Conservation (phyloP, 2,329 filamentous ascomycete species). For the Tolypocladium tundrense region DNA sequence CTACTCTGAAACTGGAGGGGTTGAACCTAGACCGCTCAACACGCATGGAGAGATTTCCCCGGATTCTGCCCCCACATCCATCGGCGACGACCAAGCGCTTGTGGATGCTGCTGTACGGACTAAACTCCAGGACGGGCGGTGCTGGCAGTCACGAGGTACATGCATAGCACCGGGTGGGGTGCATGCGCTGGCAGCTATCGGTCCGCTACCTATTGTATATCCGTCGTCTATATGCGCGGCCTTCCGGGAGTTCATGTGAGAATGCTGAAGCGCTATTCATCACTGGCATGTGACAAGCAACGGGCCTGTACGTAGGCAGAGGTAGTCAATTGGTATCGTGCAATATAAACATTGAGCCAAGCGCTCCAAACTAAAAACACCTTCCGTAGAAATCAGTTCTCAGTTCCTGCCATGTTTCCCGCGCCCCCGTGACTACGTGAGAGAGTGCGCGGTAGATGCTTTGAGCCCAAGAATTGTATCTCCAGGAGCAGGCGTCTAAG, state of each 20-base stretch:
- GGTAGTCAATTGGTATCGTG: background rate
- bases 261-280: background rate
- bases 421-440: background rate
- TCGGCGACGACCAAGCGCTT: background rate
- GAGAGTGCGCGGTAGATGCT: background rate
- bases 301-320: background rate
- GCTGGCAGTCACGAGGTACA: background rate
- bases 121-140: background rate
- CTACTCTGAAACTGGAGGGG: no score
- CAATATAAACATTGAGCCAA: background rate
- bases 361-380: background rate
- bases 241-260: background rate
- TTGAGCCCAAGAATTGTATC: background rate
- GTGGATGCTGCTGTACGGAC: background rate
- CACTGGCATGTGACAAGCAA: background rate
- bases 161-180: background rate
- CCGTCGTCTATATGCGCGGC: background rate
- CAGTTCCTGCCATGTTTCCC: background rate
- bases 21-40: no score
- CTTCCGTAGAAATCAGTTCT: no score
- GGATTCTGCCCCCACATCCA: background rate
- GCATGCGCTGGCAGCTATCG: background rate
- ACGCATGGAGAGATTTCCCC: background rate
- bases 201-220: background rate
- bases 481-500: background rate